Percentiles rank a stretch among this genome's conserved stretches.
phyloP scores from a whole-genome alignment of 2,329 filamentous ascomycete species.

The Monosporascus ibericus region DNA sequence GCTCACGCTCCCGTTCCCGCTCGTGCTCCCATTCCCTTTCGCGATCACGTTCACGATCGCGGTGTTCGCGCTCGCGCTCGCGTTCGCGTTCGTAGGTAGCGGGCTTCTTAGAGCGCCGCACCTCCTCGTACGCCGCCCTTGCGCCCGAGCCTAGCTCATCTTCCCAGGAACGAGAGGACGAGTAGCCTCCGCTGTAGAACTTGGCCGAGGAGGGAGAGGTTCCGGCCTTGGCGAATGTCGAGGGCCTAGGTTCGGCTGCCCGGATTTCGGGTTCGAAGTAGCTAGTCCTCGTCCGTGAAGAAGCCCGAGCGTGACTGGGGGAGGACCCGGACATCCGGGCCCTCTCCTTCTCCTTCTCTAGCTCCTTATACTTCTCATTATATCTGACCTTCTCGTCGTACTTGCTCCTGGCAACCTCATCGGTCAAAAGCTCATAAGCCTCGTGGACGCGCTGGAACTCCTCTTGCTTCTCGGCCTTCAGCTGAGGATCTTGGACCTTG shows the following conservation, averaged over 20 bases:
- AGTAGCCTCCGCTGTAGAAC: slow-evolving; percentile 27
- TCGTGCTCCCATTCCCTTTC: slow-evolving; percentile 25
- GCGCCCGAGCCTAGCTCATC: slow-evolving; percentile 35
- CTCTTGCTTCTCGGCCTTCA: slow-evolving; percentile 73
- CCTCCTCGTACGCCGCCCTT: slow-evolving; percentile 36
- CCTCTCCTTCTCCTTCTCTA: slow-evolving; percentile 39
- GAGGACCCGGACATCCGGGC: slow-evolving; percentile 37
- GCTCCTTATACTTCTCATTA: slow-evolving; percentile 50
- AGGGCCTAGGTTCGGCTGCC: slow-evolving; percentile 42
- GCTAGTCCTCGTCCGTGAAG: slow-evolving; percentile 13
- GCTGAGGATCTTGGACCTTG: slow-evolving; percentile 72
- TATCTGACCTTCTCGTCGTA: slow-evolving; percentile 74
- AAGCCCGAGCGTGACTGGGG: slow-evolving; percentile 15
- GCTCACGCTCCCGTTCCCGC: slow-evolving; percentile 32
- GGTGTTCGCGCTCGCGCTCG: slow-evolving; percentile 5
- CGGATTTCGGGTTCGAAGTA: slow-evolving; percentile 40
- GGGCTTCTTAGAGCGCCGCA: slow-evolving; percentile 37
- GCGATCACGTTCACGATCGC: slow-evolving; percentile 15
- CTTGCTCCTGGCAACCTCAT: slow-evolving; percentile 63
- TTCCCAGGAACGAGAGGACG: slow-evolving; percentile 38
- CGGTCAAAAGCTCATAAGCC: slow-evolving; percentile 84
- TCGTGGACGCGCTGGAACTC: slow-evolving; percentile 91
- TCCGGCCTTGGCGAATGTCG: slow-evolving; percentile 32
- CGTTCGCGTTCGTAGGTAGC: slow-evolving; percentile 34
- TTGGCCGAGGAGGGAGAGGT: slow-evolving; percentile 28